Evolutionary conservation across 768 basidiomycete species (phyloP), one percentile per base, ranked within the genome.

Genomic region (Boletales sp.): DNA sequence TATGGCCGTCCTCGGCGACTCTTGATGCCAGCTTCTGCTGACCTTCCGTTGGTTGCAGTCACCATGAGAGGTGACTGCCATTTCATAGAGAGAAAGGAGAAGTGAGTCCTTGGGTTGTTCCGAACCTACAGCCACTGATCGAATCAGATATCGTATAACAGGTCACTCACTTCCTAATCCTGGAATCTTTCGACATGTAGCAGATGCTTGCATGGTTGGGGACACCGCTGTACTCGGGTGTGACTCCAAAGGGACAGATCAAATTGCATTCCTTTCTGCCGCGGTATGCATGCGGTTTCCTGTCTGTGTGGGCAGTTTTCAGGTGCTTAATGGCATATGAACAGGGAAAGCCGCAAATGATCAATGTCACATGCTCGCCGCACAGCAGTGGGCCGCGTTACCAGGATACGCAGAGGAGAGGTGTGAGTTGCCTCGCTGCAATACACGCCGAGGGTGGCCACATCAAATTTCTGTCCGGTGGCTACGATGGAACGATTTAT

Each of bases 1-100:
- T 44, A 69, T 51, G 69, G 65, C 19, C 63, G 63, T 37, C 51
- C 69, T 41, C 62, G 71, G 45, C 63, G 71, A 43, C 57, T 70
- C 40, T 48, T 71, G 18, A 35, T 61, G 17, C 69, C 69, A 17
- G 52, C 48, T 37, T 58, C 59, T 17, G 43, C 34, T 19, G 51
- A 60, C 13, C 63, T 72, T 39, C 73, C 75, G 11, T 53, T 76
- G 41, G 64, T 69, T 40, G 72, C 74, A 30, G 62, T 79, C 47
- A 75, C 74, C 24, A 77, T 77, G 77, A 62, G 72, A 37, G 70
- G 68, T 31, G 73, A 77, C 47, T 59, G 69, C n/a, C 72, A 79
- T 43, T 75, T 75, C 53, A 71, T 76, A 50, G 50, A 72, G 45
- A 62, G 63, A 37, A 56, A 51, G 30, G 56, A 63, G 52, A 65